Evolutionary conservation across 1,139 yeast species (phyloP).

Genomic region (Yamadazyma mexicana): DNA sequence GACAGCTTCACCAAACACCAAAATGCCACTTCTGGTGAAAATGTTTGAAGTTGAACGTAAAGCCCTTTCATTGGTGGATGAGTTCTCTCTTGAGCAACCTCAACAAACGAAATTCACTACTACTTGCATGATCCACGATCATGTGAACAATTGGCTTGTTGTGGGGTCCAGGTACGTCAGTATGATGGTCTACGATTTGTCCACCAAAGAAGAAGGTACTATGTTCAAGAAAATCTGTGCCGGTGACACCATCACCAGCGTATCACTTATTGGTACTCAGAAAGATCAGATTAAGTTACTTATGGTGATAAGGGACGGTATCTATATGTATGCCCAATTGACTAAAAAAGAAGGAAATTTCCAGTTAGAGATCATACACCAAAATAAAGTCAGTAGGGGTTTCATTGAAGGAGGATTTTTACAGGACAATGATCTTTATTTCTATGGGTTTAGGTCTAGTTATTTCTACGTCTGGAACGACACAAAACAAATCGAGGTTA

Average conservation of each 20-base stretch:
- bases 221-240: slow-evolving; percentile 55
- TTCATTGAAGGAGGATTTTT: slow-evolving; percentile 73
- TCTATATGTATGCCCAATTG: slow-evolving; percentile 39
- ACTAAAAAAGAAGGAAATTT: slow-evolving; percentile 16
- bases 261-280: slow-evolving; percentile 35
- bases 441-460: slow-evolving; percentile 83
- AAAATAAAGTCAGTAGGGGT: slow-evolving; percentile 71
- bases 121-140: slow-evolving; percentile 52
- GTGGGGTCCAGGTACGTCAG: slow-evolving; percentile 77
- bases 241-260: slow-evolving; percentile 76
- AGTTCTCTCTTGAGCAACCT: slow-evolving; percentile 29
- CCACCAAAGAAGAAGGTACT: slow-evolving; percentile 11
- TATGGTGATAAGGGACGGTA: slow-evolving; percentile 66
- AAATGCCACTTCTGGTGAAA: slow-evolving; percentile 52
- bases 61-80: slow-evolving; percentile 16
- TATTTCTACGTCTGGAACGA: slow-evolving; percentile 83
- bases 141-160: slow-evolving; percentile 40
- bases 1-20: slow-evolving; percentile 69
- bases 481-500: slow-evolving; percentile 67
- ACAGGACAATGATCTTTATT: slow-evolving; percentile 52
- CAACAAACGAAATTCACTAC: slow-evolving; percentile 56
- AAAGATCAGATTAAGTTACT: slow-evolving; percentile 24
- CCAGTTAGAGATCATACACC: slow-evolving; percentile 41
- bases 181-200: slow-evolving; percentile 53
- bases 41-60: slow-evolving; percentile 24